Percentiles rank a stretch among this genome's conserved stretches.
Conservation (phyloP, 495 filamentous ascomycete genomes). For the Cryomyces minteri region DNA sequence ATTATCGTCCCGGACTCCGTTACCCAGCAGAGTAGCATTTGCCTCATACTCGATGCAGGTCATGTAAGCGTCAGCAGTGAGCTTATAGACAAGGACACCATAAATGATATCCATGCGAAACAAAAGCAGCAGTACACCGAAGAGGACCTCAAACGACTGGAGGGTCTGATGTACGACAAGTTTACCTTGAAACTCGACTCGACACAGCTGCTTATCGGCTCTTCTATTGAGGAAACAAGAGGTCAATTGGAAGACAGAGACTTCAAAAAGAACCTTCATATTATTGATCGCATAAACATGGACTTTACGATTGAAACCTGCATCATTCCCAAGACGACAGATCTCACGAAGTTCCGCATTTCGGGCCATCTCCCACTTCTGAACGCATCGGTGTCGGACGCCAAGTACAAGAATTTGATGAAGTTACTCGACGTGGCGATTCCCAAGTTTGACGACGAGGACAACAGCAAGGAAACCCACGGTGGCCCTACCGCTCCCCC, state of each 20-base stretch:
- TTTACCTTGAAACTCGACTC: conserved; percentile 82
- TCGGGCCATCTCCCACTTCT: conserved; percentile 84
- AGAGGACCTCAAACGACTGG: conserved; percentile 69
- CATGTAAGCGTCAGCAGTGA: conserved; percentile 89
- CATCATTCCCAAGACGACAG: conserved; percentile 83
- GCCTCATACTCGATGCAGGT: conserved; percentile 88
- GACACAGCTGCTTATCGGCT: conserved; percentile 86
- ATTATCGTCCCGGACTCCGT: conserved; percentile 94
- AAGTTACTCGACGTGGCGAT: conserved; percentile 89
- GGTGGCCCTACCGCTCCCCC: conserved; percentile 1
- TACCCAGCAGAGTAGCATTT: conserved; percentile 57
- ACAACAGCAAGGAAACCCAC: conserved; percentile 8
- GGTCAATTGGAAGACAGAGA: conserved; percentile 57
- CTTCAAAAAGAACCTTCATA: conserved; percentile 56
- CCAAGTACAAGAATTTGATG: conserved; percentile 94
- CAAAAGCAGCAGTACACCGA: conserved; percentile 77
- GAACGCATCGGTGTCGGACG: conserved; percentile 79
- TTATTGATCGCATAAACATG: conserved; percentile 92
- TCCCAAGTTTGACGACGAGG: conserved; percentile 52
- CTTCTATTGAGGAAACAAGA: conserved; percentile 81
- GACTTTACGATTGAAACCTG: conserved; percentile 84
- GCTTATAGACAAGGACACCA: conserved; percentile 72
- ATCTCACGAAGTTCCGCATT: conserved; percentile 80
- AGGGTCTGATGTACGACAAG: conserved; percentile 88
- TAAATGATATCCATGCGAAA: conserved; percentile 78